These are phyloP conservation scores for Spathaspora sp. DNA, from an alignment of 805 yeast species.

Conservation along the genomic window DNA sequence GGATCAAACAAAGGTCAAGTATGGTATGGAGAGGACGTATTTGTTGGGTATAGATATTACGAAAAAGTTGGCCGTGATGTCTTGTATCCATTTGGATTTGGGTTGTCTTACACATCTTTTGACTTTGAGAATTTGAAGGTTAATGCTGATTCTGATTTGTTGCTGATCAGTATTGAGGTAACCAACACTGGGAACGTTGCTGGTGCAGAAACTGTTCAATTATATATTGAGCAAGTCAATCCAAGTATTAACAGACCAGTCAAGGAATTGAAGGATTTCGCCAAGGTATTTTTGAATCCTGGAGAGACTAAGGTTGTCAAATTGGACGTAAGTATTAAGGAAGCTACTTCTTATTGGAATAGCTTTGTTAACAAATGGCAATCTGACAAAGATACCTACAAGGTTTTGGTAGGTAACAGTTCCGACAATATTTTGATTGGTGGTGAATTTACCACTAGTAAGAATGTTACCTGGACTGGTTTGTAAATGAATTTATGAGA, in stretches of 20 bases:
- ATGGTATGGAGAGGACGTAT: conserved; percentile 63
- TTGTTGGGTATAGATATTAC: conserved; percentile 59
- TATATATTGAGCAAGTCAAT: conserved; percentile 40
- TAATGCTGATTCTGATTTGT: conserved; percentile 17
- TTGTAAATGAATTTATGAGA: conserved; percentile 1
- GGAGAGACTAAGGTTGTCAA: conserved; percentile 39
- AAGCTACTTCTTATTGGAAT: conserved; percentile 54
- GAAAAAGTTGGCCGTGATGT: conserved; percentile 48
- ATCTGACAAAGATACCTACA: conserved; percentile 48
- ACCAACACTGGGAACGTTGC: conserved; percentile 44
- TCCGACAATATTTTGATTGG: conserved; percentile 22
- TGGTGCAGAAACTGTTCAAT: conserved; percentile 57
- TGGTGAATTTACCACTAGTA: conserved; percentile 16
- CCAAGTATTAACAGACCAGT: conserved; percentile 47
- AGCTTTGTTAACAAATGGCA: conserved; percentile 48
- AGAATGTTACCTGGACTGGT: conserved; percentile 7
- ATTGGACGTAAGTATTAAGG: conserved; percentile 40
- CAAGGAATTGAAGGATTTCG: conserved; percentile 60
- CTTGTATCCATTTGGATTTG: conserved; percentile 59
- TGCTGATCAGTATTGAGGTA: conserved; percentile 36
- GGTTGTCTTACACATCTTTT: conserved; percentile 58
- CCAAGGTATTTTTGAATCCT: conserved; percentile 43
- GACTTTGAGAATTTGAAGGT: conserved; percentile 35
- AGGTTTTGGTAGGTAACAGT: conserved; percentile 43
- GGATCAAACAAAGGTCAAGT: conserved; percentile 50